Base-by-base conservation (phyloP, 1,284 basidiomycete genomes). In the Tilletia setariae region DNA sequence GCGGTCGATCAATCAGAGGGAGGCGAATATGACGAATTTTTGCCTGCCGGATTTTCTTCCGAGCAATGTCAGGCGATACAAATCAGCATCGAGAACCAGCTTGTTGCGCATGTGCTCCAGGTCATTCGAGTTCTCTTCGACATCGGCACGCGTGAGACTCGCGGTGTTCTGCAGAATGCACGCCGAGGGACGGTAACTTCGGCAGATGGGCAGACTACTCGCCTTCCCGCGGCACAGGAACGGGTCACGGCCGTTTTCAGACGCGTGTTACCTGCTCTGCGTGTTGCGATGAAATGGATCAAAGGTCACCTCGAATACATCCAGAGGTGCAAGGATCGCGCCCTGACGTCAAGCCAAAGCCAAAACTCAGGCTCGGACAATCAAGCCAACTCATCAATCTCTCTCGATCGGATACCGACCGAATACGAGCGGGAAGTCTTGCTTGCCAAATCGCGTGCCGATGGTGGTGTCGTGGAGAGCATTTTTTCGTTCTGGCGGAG, bases 231-330 rank as follows among this genome's bases (percentile, higher is more conserved):
- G 9, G 53, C 70, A 0, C 23, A 63, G 15, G 67, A 61, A 21
- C 56, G 56, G 11, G 43, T 98, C 77, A 91, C 90, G 0, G 93
- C 93, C 0, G 88, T 89, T 8, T 90, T 97, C 69, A 87, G 94
- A 35, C 87, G 95, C 40, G 90, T 90, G 11, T 85, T 98, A 2
- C 93, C 94, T 1, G 89, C 92, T 4, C 84, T 98, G 63, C 88
- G 95, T 16, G 90, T 98, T 65, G 87, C 90, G 1, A 90, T 89
- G 76, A 95, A 94, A 82, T 98, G 95, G 95, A 83, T 95, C 30
- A 87, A 88, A 53, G 88, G 88, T 4, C 92, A 97, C 81, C 83
- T 89, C 70, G 88, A 89, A 68, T 93, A 93, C 76, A 83, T 94
- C 61, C 70, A 76, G 62, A 70, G 78, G 35, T 72, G 72, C 63